A percentile compares a stretch with the other conserved stretches of the same genome.
These are phyloP conservation scores for Ramalina intermedia DNA, from an alignment of 495 filamentous ascomycete species.

Conservation along the genomic window DNA sequence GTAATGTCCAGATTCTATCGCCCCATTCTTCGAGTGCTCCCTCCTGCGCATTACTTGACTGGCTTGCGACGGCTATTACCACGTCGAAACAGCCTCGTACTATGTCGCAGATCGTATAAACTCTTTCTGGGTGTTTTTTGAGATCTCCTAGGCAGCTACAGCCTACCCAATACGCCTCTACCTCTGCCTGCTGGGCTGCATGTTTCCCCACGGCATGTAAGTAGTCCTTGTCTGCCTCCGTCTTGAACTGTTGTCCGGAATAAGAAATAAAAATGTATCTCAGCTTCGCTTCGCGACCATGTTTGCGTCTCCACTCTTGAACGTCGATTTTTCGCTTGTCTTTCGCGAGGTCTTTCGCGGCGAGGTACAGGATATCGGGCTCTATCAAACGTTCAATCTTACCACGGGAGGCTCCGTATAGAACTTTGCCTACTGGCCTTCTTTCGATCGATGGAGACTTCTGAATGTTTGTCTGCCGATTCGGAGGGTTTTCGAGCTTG, in stretches of 20 bases:
- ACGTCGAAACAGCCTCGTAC: conserved; percentile 22
- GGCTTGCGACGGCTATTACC: conserved; percentile 17
- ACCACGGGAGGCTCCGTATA: not conserved
- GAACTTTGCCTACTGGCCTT: not conserved
- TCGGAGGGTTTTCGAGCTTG: not conserved
- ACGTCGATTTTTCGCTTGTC: not conserved
- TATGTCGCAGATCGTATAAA: conserved; percentile 27
- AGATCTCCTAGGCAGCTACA: conserved; percentile 9
- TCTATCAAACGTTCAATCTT: not conserved
- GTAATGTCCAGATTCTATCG: conserved; percentile 32
- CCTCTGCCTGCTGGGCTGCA: conserved; percentile 19
- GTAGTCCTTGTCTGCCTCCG: conserved; percentile 6
- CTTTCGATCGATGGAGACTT: not conserved
- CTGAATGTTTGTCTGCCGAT: not conserved
- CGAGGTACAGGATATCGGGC: not conserved
- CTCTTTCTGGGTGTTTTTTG: conserved; percentile 11
- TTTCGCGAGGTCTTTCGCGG: not conserved
- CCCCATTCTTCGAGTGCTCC: conserved; percentile 25
- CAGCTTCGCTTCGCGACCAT: not conserved
- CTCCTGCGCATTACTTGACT: not conserved
- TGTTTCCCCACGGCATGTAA: conserved; percentile 17
- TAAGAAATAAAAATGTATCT: conserved; percentile 13
- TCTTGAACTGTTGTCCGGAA: conserved; percentile 18
- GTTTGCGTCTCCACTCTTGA: not conserved
- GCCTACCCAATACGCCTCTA: conserved; percentile 23